Evolutionary conservation across 78 protist genomes (phyloP).

Genomic region (Dictyostelium purpureum): DNA sequence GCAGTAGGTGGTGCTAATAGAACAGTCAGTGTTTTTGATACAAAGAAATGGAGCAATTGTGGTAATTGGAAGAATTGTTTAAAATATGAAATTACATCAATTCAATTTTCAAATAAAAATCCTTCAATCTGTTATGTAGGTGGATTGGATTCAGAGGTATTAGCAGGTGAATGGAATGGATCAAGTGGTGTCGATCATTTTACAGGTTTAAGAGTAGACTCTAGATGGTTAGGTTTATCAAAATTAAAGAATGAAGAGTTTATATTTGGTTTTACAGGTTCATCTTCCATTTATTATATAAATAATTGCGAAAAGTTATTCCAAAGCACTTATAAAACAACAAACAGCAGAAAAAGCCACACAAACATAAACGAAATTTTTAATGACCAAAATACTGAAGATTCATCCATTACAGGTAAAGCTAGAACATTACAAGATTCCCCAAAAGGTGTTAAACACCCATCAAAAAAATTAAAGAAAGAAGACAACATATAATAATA

Average conservation of each 20-base stretch:
- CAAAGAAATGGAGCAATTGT: slow-evolving; percentile 25
- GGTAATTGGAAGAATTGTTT: slow-evolving; percentile 72
- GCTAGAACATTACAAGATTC: not conserved
- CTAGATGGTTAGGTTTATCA: slow-evolving; percentile 66
- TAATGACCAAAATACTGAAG: not conserved
- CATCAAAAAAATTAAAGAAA: not conserved
- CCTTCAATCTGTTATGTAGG: slow-evolving; percentile 25
- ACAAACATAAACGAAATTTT: not conserved
- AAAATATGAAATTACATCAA: slow-evolving; percentile 47
- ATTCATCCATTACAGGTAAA: not conserved
- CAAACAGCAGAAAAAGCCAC: not conserved
- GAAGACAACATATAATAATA: not conserved
- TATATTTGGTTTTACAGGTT: slow-evolving; percentile 54
- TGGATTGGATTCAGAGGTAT: slow-evolving; percentile 69
- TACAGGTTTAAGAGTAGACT: slow-evolving; percentile 63
- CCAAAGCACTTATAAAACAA: slow-evolving; percentile 5
- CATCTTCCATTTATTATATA: slow-evolving; percentile 30
- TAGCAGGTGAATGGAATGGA: slow-evolving; percentile 78
- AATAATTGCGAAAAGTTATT: slow-evolving; percentile 33
- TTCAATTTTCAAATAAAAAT: slow-evolving; percentile 31
- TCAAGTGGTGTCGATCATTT: slow-evolving; percentile 49
- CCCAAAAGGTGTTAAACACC: slow-evolving; percentile 4
- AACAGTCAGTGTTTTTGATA: slow-evolving; percentile 47
- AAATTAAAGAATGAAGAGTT: slow-evolving; percentile 40
- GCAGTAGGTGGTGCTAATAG: slow-evolving; percentile 69